Conservation (phyloP, 495 filamentous ascomycete species). For the Thermochaetoides thermophila region DNA sequence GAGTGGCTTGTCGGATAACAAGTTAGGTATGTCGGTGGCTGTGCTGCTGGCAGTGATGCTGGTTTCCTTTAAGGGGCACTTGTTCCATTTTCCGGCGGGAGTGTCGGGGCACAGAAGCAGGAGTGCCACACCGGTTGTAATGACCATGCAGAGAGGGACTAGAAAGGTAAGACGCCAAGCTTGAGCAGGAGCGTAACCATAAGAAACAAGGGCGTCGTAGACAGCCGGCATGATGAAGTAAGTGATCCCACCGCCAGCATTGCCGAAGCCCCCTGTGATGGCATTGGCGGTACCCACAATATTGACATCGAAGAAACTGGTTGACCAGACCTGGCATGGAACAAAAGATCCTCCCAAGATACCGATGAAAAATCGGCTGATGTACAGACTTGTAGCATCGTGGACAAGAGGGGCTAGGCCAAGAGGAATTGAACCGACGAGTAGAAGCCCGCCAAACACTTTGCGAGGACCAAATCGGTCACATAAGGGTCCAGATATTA, state of each 20-base stretch:
- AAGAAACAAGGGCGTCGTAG: conserved; percentile 57
- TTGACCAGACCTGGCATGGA: conserved; percentile 90
- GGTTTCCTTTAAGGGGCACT: conserved; percentile 32
- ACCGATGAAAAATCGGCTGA: conserved; percentile 79
- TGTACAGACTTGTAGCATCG: conserved; percentile 51
- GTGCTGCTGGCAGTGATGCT: conserved; percentile 33
- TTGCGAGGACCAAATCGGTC: conserved; percentile 70
- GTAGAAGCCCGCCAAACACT: conserved; percentile 62
- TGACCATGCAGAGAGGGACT: conserved; percentile 66
- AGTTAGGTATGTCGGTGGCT: neutral
- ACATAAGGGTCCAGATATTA: conserved; percentile 70
- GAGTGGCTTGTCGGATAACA: too few relatives aligned
- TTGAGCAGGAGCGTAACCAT: conserved; percentile 44
- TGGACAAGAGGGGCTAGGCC: conserved; percentile 65
- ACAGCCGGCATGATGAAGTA: conserved; percentile 90
- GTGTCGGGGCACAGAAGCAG: conserved; percentile 64
- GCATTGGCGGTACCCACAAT: conserved; percentile 83
- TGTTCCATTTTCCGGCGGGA: conserved; percentile 67
- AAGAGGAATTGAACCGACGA: conserved; percentile 67
- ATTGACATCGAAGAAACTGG: conserved; percentile 89
- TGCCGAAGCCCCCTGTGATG: conserved; percentile 72
- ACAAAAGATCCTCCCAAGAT: conserved; percentile 84
- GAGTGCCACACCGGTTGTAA: conserved; percentile 48
- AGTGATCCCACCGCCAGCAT: conserved; percentile 74
- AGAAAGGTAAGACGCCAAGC: conserved; percentile 78